phyloP scores from a whole-genome alignment of 2,329 filamentous ascomycete genomes.

The Botrytis paeoniae region DNA sequence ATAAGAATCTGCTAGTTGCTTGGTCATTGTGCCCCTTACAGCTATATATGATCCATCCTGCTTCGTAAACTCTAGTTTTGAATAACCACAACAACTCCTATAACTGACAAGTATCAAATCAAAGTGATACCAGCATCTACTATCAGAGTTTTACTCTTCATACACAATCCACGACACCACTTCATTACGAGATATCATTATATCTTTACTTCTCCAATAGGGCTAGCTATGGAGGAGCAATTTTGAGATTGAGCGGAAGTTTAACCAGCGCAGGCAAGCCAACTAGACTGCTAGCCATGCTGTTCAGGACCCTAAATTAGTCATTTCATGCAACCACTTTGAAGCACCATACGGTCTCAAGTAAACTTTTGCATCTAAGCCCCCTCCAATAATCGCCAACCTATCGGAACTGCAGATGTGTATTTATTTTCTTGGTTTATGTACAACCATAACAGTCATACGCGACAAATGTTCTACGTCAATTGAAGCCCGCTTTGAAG shows the following conservation, averaged over 20 bases:
- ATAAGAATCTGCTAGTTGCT: not conserved
- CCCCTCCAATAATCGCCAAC: slow-evolving; percentile 54
- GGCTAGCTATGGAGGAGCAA: not conserved
- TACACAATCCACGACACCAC: not conserved
- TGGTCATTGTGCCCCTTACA: not conserved
- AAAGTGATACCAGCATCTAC: not conserved
- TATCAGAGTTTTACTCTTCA: not conserved
- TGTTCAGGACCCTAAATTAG: not conserved
- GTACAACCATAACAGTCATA: slow-evolving; percentile 59
- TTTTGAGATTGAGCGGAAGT: not conserved
- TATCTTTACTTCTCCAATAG: not conserved
- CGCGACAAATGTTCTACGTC: slow-evolving; percentile 47
- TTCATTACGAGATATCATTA: not conserved
- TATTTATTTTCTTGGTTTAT: slow-evolving; percentile 60
- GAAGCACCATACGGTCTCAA: not conserved
- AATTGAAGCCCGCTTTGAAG: slow-evolving; percentile 54
- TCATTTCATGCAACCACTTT: not conserved
- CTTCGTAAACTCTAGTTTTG: not conserved
- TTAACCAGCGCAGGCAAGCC: not conserved
- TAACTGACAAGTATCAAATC: not conserved
- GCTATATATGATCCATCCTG: not conserved
- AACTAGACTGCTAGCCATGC: not conserved
- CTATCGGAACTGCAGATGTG: slow-evolving; percentile 51
- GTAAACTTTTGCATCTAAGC: not conserved
- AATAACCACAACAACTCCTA: not conserved